phyloP scores from a whole-genome alignment of 805 yeast species.

The Citeromyces matritensis region DNA sequence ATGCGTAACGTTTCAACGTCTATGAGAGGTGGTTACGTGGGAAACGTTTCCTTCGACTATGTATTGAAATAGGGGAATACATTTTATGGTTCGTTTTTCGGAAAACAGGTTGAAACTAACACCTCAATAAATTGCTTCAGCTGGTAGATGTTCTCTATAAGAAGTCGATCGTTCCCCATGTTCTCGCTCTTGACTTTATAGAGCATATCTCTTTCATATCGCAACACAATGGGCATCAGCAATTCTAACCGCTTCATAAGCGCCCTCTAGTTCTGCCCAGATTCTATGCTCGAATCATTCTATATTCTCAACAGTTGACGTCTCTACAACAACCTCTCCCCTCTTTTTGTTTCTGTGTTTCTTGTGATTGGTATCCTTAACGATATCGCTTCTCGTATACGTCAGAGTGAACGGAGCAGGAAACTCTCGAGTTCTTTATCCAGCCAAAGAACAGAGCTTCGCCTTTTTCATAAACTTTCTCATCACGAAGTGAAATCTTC shows the following conservation, averaged over 20 bases:
- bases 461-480: too few species aligned
- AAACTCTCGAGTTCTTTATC: too few species aligned
- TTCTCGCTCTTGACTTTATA: too few species aligned
- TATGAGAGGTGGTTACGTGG: conserved; percentile 63
- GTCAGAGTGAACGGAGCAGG: conserved; percentile 86
- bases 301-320: conserved; percentile 54
- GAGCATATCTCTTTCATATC: too few species aligned
- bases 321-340: conserved; percentile 19
- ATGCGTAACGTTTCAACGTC: conserved; percentile 37
- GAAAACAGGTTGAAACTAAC: too few species aligned
- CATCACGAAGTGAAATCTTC: too few species aligned
- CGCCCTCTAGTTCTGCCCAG: conserved; percentile 77
- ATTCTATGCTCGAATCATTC: conserved; percentile 55
- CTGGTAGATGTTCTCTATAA: too few species aligned
- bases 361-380: conserved; percentile 8
- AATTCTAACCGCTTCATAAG: conserved; percentile 85
- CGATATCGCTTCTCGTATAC: conserved; percentile 49
- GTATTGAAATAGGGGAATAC: conserved; percentile 24
- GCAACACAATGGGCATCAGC: conserved; percentile 61
- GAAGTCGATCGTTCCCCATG: too few species aligned
- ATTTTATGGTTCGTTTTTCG: too few species aligned
- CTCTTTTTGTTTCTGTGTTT: conserved; percentile 16
- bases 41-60: conserved; percentile 43
- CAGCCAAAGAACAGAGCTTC: too few species aligned
- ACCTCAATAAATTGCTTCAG: too few species aligned